Evolutionary conservation across 164 flowering plant species (phyloP).

Genomic region (Platanus orientalis): DNA sequence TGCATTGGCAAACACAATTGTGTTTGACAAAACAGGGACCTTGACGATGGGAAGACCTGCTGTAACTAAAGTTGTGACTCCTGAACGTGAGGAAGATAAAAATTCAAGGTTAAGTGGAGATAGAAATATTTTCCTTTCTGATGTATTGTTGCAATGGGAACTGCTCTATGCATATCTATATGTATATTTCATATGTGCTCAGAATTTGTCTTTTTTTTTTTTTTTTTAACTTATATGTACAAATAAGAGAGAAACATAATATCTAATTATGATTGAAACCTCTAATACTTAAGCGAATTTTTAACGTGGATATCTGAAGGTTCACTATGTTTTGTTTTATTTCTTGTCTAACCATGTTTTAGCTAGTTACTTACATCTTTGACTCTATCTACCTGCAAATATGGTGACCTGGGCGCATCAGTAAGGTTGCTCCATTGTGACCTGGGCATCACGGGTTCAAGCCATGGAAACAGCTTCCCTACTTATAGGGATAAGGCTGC

Average conservation of each 20-base stretch:
- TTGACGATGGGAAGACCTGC: conserved; percentile 85
- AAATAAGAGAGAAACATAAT: too few species aligned
- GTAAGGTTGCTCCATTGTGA: too few species aligned
- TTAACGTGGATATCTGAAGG: not conserved
- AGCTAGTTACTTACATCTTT: not conserved
- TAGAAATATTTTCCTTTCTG: not conserved
- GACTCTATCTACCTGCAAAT: not conserved
- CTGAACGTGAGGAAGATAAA: conserved; percentile 20
- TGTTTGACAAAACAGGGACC: conserved; percentile 98
- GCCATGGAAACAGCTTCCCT: too few species aligned
- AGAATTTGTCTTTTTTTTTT: too few species aligned
- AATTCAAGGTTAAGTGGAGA: conserved; percentile 36
- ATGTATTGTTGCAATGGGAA: not conserved
- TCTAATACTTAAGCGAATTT: not conserved
- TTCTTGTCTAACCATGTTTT: not conserved
- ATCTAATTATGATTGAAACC: too few species aligned
- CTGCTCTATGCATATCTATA: not conserved
- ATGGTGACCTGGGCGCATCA: not conserved
- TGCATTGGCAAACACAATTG: conserved; percentile 65
- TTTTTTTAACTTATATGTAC: too few species aligned
- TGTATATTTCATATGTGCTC: too few species aligned
- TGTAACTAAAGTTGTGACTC: conserved; percentile 67
- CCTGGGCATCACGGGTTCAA: too few species aligned
- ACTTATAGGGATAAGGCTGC: too few species aligned
- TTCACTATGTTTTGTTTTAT: not conserved